Percentiles rank a stretch among this genome's conserved stretches.
These are phyloP conservation scores for Gleditsia sinensis DNA, from an alignment of 306 rosid species.

Conservation along the genomic window DNA sequence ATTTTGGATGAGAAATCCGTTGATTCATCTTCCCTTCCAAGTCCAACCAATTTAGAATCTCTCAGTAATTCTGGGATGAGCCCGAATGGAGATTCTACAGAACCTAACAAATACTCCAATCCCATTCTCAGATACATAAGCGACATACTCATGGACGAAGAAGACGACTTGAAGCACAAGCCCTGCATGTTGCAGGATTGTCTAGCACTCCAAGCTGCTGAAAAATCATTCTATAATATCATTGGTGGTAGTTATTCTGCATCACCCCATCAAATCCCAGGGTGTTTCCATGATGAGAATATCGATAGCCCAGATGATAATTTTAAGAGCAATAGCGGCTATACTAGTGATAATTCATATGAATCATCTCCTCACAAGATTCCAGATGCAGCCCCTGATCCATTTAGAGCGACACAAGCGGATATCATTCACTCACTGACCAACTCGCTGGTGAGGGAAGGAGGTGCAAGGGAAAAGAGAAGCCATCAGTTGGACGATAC, in stretches of 20 bases:
- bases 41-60: slow-evolving; percentile 11
- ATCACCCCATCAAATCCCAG: slow-evolving; percentile 12
- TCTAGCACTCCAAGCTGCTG: slow-evolving; percentile 80
- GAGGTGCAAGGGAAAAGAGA: slow-evolving; percentile 43
- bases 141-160: slow-evolving; percentile 84
- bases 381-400: too few species aligned
- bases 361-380: too few species aligned
- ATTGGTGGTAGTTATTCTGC: slow-evolving; percentile 53
- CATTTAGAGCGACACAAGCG: slow-evolving; percentile 29
- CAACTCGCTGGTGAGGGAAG: neutral
- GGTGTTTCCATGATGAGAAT: slow-evolving; percentile 21
- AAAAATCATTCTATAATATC: slow-evolving; percentile 76
- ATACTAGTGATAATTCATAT: slow-evolving; percentile 26
- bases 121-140: slow-evolving; percentile 60
- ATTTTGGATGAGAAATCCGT: slow-evolving; percentile 18
- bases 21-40: slow-evolving; percentile 23
- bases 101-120: slow-evolving; percentile 45
- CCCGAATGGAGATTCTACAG: slow-evolving; percentile 46
- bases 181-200: slow-evolving; percentile 87
- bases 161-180: slow-evolving; percentile 57
- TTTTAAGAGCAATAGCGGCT: slow-evolving; percentile 38
- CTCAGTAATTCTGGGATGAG: slow-evolving; percentile 26
- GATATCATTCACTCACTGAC: slow-evolving; percentile 21
- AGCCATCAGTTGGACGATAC: slow-evolving; percentile 29
- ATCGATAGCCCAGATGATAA: slow-evolving; percentile 29